Conservation (phyloP, 2,329 filamentous ascomycete species). For the Coniochaeta prunicola region DNA sequence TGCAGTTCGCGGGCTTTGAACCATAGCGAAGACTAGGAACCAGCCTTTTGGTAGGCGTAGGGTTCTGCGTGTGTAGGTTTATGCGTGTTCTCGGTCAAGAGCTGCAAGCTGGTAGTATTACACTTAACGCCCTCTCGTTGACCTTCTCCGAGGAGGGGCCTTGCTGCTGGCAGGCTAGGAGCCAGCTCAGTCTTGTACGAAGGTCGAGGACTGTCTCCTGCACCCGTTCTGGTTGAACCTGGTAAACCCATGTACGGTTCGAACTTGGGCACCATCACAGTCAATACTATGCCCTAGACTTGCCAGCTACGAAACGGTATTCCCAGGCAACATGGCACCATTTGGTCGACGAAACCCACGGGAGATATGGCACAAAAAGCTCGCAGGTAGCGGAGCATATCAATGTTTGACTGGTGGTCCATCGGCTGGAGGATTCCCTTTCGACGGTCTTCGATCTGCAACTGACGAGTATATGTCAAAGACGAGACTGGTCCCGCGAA, state of each 20-base stretch:
- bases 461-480: conserved; percentile 5
- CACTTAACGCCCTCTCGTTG: neutral
- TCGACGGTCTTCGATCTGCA: conserved; percentile 1
- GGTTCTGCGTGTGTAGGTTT: neutral
- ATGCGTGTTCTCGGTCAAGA: neutral
- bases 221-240: neutral
- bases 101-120: neutral
- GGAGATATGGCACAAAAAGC: conserved; percentile 7
- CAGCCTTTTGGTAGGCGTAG: neutral
- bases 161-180: neutral
- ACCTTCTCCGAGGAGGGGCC: neutral
- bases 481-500: conserved; percentile 4
- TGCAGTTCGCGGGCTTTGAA: neutral
- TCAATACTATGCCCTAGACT: neutral
- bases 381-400: conserved; percentile 7
- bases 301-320: neutral
- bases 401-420: neutral
- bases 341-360: neutral
- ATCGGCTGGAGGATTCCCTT: conserved; percentile 3
- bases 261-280: neutral
- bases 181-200: neutral
- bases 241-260: neutral
- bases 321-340: neutral
- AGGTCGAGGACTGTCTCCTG: neutral
- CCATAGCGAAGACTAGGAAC: neutral